phyloP scores from a whole-genome alignment of 2,329 filamentous ascomycete species.

The Fusarium nurragi region DNA sequence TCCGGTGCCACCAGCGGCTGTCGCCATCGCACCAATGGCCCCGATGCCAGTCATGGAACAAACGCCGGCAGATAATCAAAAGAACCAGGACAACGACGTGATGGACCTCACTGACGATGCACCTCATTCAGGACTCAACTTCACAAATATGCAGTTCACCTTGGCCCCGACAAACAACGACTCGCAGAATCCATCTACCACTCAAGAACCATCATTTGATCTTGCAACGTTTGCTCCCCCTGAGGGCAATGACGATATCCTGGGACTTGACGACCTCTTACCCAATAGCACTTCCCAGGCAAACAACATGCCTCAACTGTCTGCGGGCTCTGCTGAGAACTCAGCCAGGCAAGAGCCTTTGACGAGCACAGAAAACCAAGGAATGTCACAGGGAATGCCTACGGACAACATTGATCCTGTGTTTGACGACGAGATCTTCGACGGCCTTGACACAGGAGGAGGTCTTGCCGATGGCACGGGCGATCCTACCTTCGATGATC shows the following conservation, averaged over 20 bases:
- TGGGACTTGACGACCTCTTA: slow-evolving; percentile 47
- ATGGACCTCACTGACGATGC: slow-evolving; percentile 33
- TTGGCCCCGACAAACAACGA: slow-evolving; percentile 56
- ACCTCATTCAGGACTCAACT: slow-evolving; percentile 55
- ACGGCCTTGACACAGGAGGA: slow-evolving; percentile 52
- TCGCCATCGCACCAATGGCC: slow-evolving; percentile 35
- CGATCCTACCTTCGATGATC: slow-evolving; percentile 60
- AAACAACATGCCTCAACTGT: slow-evolving; percentile 10
- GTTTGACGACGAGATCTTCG: slow-evolving; percentile 56
- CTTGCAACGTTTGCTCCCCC: slow-evolving; percentile 55
- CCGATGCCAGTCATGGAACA: slow-evolving; percentile 45
- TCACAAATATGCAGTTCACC: slow-evolving; percentile 67
- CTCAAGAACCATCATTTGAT: slow-evolving; percentile 56
- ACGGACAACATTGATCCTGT: slow-evolving; percentile 43
- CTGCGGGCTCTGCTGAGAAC: slow-evolving; percentile 17
- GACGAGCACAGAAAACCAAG: slow-evolving; percentile 12
- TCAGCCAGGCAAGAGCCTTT: slow-evolving; percentile 20
- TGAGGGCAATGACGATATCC: slow-evolving; percentile 46
- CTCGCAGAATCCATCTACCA: slow-evolving; percentile 34
- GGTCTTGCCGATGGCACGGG: slow-evolving; percentile 48
- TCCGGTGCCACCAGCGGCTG: slow-evolving; percentile 10
- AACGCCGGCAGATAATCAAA: slow-evolving; percentile 38
- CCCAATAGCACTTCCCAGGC: slow-evolving; percentile 36
- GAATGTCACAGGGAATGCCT: slow-evolving; percentile 24
- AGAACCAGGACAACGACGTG: slow-evolving; percentile 26